Evolutionary conservation across 2,329 filamentous ascomycete genomes (phyloP), one percentile per base, ranked within the genome.

Genomic region (Meredithiella fracta): DNA sequence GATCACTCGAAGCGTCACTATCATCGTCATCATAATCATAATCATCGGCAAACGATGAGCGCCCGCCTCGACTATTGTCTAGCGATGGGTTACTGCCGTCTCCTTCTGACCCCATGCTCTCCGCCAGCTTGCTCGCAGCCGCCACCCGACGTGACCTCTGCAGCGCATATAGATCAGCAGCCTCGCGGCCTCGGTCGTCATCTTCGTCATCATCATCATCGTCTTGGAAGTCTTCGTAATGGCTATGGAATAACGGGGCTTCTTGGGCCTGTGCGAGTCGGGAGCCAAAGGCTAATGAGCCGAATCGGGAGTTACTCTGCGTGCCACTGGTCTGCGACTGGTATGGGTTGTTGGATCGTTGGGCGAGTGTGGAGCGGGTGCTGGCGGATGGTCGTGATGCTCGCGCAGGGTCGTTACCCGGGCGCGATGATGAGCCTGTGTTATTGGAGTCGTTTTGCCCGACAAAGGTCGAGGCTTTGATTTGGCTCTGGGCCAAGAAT

Each of bases 401-500:
- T 8, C 51, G 51, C 44, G 50, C 29, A 53, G 23, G 63, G 38
- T 63, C 62, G 57, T 67, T 64, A 31, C 63, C 61, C 7, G 67
- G 63, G 26, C 67, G 64, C n/a, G 67, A 66, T 42, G 67, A 61
- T 64, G 67, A 67, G 62, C 60, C 40, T 60, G 58, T 49, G 51
- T 67, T 79, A 59, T 78, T 69, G 66, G 83, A 78, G 70, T 73
- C 78, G 59, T 78, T 69, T 66, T 84, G 79, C 70, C 73, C 78
- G 54, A 57, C 62, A 59, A 89, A 81, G 67, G 73, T 80, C 62
- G 85, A 87, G 64, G 97, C 75, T 60, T 88, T 84, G 60, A 90
- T 94, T 74, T 95, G 90, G 62, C 90, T 96, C 78, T 97, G 92
- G 60, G 90, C 87, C 64, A 98, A 81, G 68, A 98, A 98, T 63